Base-by-base conservation (phyloP, 1,284 basidiomycete genomes). In the Malassezia brasiliensis region DNA sequence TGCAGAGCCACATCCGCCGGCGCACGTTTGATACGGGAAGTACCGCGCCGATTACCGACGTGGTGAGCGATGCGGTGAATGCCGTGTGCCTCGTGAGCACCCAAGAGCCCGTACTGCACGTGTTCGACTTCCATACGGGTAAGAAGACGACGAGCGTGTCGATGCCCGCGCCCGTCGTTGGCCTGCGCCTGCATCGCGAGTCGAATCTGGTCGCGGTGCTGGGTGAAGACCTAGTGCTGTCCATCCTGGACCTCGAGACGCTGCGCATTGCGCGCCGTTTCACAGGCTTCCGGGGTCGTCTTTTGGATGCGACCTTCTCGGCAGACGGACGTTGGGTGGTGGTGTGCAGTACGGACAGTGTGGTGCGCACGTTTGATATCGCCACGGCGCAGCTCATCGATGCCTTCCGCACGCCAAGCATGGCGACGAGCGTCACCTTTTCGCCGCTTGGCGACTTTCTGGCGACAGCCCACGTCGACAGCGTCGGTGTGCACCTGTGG, bases 381-480 rank as follows among this genome's bases (percentile, higher is more conserved):
- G 93, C 94, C 0, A 90, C 90, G 10, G 89, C 90, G 3, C 81
- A 84, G 28, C 79, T 98, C 35, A 87, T 99, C 50, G 90, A 98
- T 69, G 88, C 85, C 0, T 98, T 98, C 80, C 81, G 83, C 50
- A 89, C 89, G 3, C 78, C 86, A n/a, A 89, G 85, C 60, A 83
- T 94, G 17, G 89, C 91, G 2, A 93, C 89, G 0, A 89, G 85
- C 66, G 76, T 99, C 19, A 81, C 88, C 0, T 94, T 98, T 74
- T 96, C 90, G 0, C 94, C 94, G 0, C 87, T 89, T 0, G 86
- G 87, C 56, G 94, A 98, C 75, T 98, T 99, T 77, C 77, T 99
- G 53, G 94, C 94, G 0, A 94, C 91, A 2, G 81, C 88, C 0
- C 94, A 99, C 75, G 84, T 93, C 3, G 91, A 94, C 69, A 90